Base-by-base conservation (phyloP, 2,329 filamentous ascomycete genomes). In the Gnomoniopsis sp. region DNA sequence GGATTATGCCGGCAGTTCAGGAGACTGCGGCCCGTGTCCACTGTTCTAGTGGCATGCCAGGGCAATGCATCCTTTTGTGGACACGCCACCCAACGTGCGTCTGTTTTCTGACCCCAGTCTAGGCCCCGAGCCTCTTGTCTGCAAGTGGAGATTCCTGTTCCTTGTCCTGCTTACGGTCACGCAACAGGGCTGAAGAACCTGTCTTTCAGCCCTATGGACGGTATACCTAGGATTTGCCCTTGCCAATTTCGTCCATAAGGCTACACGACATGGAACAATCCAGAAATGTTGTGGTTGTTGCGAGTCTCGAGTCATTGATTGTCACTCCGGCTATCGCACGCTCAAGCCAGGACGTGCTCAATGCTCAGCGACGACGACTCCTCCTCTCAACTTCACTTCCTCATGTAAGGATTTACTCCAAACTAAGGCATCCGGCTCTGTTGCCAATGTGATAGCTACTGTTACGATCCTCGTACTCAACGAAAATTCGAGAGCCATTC, bases 181-280 rank as follows among this genome's bases (percentile, higher is more conserved):
- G 26, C 8, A 4, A 30, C 26, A 30, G 26, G 26, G 26, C 26
- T 30, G 26, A 30, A 30, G 26, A 44, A 47, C 54, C 46, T 52
- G 54, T 46, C 14, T 22, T 47, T 60, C 58, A 60, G 58, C 58
- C 58, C 58, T 60, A 60, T 34, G 53, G 47, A 43, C 53, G 30
- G 38, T 34, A 17, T 17, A 6, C 34, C 49, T 33, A 38, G 11
- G 14, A 7, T 19, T 51, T 23, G 21, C 7, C 17, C 36, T 17
- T 4, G 26, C 8, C 26, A 30, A 8, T 4, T 30, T 17, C n/a
- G 44, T 22, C 21, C 21, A 19, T 19, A 36, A 14, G 7, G 17
- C 23, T 17, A 38, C 36, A 41, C 36, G 17, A 17, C 36, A 10
- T 41, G 12, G 36, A 41, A 15, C 17, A 41, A 15, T 41, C 6